Evolutionary conservation across 2,329 filamentous ascomycete species (phyloP).

Genomic region (Aspergillus hortae): DNA sequence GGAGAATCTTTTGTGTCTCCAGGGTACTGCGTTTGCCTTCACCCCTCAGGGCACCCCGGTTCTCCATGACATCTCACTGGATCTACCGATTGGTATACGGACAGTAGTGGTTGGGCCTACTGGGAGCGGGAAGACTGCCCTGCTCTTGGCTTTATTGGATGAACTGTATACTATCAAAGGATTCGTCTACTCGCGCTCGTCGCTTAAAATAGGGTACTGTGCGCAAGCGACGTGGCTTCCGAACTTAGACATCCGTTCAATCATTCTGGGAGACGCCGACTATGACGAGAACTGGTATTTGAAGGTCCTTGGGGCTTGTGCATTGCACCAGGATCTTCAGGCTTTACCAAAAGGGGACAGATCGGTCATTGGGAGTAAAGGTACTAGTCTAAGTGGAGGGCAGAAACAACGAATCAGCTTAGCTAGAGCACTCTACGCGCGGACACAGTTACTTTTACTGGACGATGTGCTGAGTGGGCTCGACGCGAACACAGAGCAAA

Average conservation of each 20-base stretch:
- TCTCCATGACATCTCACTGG: too few species aligned
- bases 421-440: slow-evolving; percentile 16
- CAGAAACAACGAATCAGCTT: slow-evolving; percentile 20
- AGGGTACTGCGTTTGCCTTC: too few species aligned
- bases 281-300: slow-evolving; percentile 23
- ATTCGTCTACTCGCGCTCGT: neutral
- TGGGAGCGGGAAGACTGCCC: slow-evolving; percentile 19
- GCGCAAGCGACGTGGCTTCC: slow-evolving; percentile 15
- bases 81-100: too few species aligned
- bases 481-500: slow-evolving; percentile 3
- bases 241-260: slow-evolving; percentile 11
- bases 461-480: slow-evolving; percentile 33
- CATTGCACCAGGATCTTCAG: too few species aligned
- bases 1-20: too few species aligned
- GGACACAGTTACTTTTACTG: slow-evolving; percentile 8
- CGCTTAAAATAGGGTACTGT: slow-evolving; percentile 8
- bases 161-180: slow-evolving; percentile 14
- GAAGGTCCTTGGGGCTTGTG: slow-evolving; percentile 16
- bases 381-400: slow-evolving; percentile 24
- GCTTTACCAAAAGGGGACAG: too few species aligned
- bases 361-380: neutral
- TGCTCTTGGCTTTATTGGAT: slow-evolving; percentile 11
- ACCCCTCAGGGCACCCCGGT: too few species aligned
- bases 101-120: slow-evolving; percentile 26
- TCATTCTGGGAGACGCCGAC: slow-evolving; percentile 19